Base-by-base conservation (phyloP, 192 early-diverging fungal species). In the Dispira simplex region DNA sequence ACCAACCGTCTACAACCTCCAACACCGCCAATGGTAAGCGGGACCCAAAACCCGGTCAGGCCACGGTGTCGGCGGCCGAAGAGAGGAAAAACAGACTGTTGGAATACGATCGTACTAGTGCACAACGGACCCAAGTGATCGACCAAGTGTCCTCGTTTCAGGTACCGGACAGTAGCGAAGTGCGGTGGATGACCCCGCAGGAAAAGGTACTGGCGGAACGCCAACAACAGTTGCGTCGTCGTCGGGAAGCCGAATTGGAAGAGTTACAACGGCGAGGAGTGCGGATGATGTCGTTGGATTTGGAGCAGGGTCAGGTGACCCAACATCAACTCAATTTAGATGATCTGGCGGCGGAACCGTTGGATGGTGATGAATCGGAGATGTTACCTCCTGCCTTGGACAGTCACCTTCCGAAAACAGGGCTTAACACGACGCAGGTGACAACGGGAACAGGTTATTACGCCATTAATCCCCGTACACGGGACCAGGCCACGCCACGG, bases 91-190 rank as follows among this genome's bases (percentile, higher is more conserved):
- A 75, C 45, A 65, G 70, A 12, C 62, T 80, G 21, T 59, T 80
- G 58, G 68, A 70, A 28, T 77, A 71, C 56, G 75, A 80, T 47
- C 71, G 70, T 9, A 77, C 75, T 1, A 68, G 71, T 13, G 78
- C 78, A 3, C 73, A 74, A 62, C 73, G 75, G 44, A 72, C 78
- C 43, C 56, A 46, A 48, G 68, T 80, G 16, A 73, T 75, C 8
- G 78, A 77, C 68, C 67, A 74, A 63, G 59, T 68, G 8, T 45
- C 70, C 12, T 73, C 70, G 56, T 70, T 72, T 69, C 70, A 72
- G 27, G 32, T 27, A 13, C 67, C 68, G 12, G 54, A 73, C 45
- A 67, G 68, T 4, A 39, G 63, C 25, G 67, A 53, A 55, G 21
- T 60, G 14, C 71, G 65, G 67, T 77, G 76, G 76, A 69, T 73